Base-by-base conservation (phyloP, 441 rosid species). In the Croton setiger region DNA sequence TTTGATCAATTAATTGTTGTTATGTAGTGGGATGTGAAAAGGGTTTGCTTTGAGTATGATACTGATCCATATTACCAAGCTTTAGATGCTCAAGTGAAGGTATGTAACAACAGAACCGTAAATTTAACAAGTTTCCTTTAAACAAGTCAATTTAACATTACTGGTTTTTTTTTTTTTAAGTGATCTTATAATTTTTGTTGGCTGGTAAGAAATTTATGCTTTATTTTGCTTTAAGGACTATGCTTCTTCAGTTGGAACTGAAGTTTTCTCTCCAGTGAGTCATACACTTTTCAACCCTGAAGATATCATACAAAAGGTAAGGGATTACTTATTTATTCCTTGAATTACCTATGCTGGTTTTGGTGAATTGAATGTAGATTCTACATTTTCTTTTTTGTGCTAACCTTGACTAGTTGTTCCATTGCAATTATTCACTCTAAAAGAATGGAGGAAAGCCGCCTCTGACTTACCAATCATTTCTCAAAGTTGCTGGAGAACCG, bases 371-470 rank as follows among this genome's bases (percentile, higher is more conserved):
- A 44, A 44, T 44, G 14, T 12, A 44, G 17, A 12, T 0, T 44
- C 43, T 5, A 39, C 43, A 39, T 39, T 39, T 39, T 48, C 17
- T 17, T 3, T 45, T 36, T 57, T 52, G 39, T 37, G 39, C 76
- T 75, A 57, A 72, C 23, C 2, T 39, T 70, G 57, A 27, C 17
- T 43, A 2, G 21, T 62, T 69, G 45, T 36, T 36, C 7, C 56
- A 36, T 53, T 69, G 67, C 52, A 55, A 69, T 64, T 52, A 60
- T 69, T 64, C 14, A 0, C 33, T 60, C 52, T 21, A 49, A 58
- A 66, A 94, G 97, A 91, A 94, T 69, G 93, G 93, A 66, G 98
- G 98, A 69, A 88, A 72, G 80, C 82, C 97, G 17, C 96, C 97
- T 9, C 43, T 85, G 85, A 94, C 78, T 75, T 91, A 88, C 74